Base-by-base conservation (phyloP, 805 yeast genomes). In the Scheffersomyces lignosus region DNA sequence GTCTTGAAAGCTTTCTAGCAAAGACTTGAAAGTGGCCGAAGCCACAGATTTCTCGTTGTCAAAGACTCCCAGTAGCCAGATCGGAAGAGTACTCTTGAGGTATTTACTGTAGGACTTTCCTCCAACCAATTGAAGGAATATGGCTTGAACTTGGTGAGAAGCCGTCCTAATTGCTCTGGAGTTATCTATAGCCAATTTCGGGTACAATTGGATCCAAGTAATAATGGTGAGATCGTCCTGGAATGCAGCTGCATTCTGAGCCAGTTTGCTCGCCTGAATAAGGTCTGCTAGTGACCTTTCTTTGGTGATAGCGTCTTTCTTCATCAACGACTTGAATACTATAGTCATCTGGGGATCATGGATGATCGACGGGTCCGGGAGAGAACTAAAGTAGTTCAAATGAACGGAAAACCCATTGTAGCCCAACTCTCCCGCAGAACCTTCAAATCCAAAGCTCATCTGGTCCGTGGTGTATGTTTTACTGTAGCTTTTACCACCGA, bases 221-320 rank as follows among this genome's bases (percentile, higher is more conserved):
- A 70, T 71, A n/a, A 74, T 58, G 14, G 75, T 72, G 17, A 77
- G 49, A 36, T 81, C 85, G 43, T 82, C 81, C 24, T 35, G 37
- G 13, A 52, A 51, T 22, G 45, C 43, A 2, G 22, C 31, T 24
- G 13, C 16, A 26, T 10, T 36, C 27, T 22, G 29, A 17, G 3
- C 57, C 49, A 3, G 69, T 49, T 20, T 83, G 54, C 5, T 43
- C 43, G 22, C 7, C 10, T 7, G 10, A 7, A 54, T 38, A 30
- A 68, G 51, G 28, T 85, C 95, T 4, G 47, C 54, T 17, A 88
- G 64, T 1, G 93, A 88, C 54, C 83, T 86, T 48, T 87, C 96
- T 52, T 81, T 85, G 0, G 98, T 91, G n/a, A 79, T 81, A 5
- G 82, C 75, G 51, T 89, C 96, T 52, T 84, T 78, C 59, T 89